Base-by-base conservation (phyloP, 495 filamentous ascomycete genomes). In the Neurospora sp. region DNA sequence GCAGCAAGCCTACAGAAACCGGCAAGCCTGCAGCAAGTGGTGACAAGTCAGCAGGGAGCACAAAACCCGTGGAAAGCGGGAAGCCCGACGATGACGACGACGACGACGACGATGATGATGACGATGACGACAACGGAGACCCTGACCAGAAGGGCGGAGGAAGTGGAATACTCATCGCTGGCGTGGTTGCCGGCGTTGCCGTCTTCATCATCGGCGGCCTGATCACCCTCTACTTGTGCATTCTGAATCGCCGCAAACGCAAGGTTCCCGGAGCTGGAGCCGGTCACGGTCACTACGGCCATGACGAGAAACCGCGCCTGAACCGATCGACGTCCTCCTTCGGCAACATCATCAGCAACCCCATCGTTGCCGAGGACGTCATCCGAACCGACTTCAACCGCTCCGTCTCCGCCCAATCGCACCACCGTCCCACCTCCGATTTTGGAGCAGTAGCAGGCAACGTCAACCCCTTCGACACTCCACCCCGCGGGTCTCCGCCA, bases 341-440 rank as follows among this genome's bases (percentile, higher is more conserved):
- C 70, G 83, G 83, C 37, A 84, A 84, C 76, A 76, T 83, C 71
- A 84, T 85, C 80, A 81, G 78, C 74, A 75, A 77, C 42, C 85
- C 84, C 11, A 82, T 85, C 46, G 76, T 83, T 12, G 73, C 79
- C 71, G 78, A 81, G 22, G 76, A 77, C 75, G 74, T 78, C 70
- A 71, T 78, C 40, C 76, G 78, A 31, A 77, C 73, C 35, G 83
- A 85, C 71, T 85, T 85, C 72, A 77, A 79, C 35, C 76, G 81
- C 31, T 12, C 18, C 70, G 4, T 41, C 61, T 35, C 68, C 69
- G 20, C 73, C 41, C 70, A 48, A 53, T 10, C 22, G n/a, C 37
- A 39, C 27, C 69, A 38, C 72, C 7, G 48, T 44, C 37, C 53
- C 11, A 68, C 20, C 72, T 69, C 35, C 69, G 22, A 41, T 73